Base-by-base conservation (phyloP, 2,329 filamentous ascomycete genomes). In the Fusarium coffeatum region DNA sequence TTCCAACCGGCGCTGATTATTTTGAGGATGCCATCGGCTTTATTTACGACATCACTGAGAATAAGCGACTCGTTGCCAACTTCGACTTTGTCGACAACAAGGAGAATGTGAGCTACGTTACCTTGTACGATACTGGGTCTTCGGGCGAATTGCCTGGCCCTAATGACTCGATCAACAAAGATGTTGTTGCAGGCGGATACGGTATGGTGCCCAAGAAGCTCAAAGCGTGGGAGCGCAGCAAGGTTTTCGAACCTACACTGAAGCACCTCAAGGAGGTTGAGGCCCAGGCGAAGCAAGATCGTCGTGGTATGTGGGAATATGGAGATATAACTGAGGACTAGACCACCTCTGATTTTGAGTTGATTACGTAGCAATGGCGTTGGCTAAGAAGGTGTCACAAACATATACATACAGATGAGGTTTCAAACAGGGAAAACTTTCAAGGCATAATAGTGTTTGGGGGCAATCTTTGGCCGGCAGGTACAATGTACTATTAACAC, bases 281-380 rank as follows among this genome's bases (percentile, higher is more conserved):
- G 84, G 85, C 87, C 37, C 86, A 91, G 79, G 95, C 95, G 7
- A 97, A 97, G 87, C 84, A 88, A 58, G 89, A 90, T 60, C 89
- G 94, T 68, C 85, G 89, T 72, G 96, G 96, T 45, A 96, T 97
- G 88, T 99, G 95, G 94, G 96, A 99, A 87, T 99, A 98, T 81
- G 96, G 96, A 73, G 96, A 98, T 80, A 86, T 97, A 77, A 97
- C 93, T 16, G 94, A 97, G 83, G 93, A 97, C 77, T 94, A 89
- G 79, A 54, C n/a, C 37, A 16, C 22, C 30, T 48, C 41, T 40
- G 23, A 30, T 43, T 32, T 27, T 20, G 47, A 37, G 45, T 49
- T 49, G 41, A 59, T 56, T 59, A 59, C 51, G 48, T 37, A 59
- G 46, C 47, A 59, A 57, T 32, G 25, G n/a, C 32, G 51, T 62